A percentile compares a stretch with the other conserved stretches of the same genome.
These are phyloP conservation scores for Neovahlkampfia damariscottae DNA, from an alignment of 78 protist genomes.

Conservation along the genomic window DNA sequence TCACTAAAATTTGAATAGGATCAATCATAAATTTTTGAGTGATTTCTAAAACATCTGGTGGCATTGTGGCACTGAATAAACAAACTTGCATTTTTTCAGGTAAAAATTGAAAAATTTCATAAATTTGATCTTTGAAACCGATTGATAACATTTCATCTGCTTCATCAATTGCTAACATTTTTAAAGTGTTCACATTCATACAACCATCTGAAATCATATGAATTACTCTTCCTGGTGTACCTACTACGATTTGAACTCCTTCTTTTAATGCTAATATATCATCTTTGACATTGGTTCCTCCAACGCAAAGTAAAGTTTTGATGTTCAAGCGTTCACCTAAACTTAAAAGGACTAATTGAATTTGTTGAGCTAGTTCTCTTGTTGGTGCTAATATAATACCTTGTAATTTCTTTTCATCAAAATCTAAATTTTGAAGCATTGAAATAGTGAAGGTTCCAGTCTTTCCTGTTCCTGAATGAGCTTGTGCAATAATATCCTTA, in stretches of 20 bases:
- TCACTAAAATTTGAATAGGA: conserved; percentile 40
- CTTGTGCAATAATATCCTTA: conserved; percentile 97
- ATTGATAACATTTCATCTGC: conserved; percentile 40
- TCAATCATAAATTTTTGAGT: conserved; percentile 28
- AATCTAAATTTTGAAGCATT: conserved; percentile 29
- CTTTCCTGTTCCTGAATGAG: conserved; percentile 80
- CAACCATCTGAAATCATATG: not conserved
- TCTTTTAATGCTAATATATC: not conserved
- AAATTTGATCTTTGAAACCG: conserved; percentile 39
- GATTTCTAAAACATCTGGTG: conserved; percentile 13
- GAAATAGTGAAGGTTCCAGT: conserved; percentile 49
- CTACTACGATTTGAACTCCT: conserved; percentile 57
- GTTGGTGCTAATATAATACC: conserved; percentile 93
- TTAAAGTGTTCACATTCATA: conserved; percentile 37
- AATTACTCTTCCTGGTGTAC: conserved; percentile 73
- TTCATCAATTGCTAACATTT: conserved; percentile 75
- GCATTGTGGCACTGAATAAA: conserved; percentile 66
- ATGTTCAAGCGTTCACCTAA: conserved; percentile 18
- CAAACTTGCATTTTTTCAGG: conserved; percentile 22
- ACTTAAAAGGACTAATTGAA: conserved; percentile 60
- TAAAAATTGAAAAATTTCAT: conserved; percentile 15
- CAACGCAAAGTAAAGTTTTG: conserved; percentile 10
- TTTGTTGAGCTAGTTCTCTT: conserved; percentile 93
- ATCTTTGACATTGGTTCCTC: conserved; percentile 35
- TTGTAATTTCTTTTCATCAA: conserved; percentile 46